Evolutionary conservation across 2,329 filamentous ascomycete species (phyloP), one percentile per base, ranked within the genome.

Genomic region (Zalaria obscura): DNA sequence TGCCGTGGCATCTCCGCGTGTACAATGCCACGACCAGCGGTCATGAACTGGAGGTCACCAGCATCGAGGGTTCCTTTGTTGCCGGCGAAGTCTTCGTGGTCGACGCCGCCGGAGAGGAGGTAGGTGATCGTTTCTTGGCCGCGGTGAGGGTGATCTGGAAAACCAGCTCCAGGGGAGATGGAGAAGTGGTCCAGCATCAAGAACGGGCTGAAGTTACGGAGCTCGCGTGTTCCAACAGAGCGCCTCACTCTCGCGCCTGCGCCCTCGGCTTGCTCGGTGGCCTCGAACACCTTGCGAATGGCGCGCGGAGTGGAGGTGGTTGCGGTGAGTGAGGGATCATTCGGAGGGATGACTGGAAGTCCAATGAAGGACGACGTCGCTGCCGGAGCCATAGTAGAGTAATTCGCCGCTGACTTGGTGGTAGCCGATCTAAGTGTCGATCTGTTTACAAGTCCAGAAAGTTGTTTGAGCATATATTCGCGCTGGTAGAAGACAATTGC

Each of bases 11-110:
- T 95, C 64, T 96, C 89, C 32, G 88, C 85, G 62, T 96, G 91
- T 61, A 95, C 83, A 53, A 96, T 93, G 35, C 89, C 89, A 18
- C 73, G 70, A 3, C 89, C 89, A 1, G 89, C 89, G 0, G 89
- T 95, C 91, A 96, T 96, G 70, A 96, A 96, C 59, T 96, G 89
- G 38, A 96, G 66, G 58, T 95, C 89, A n/a, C 89, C 89, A 0
- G 82, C 65, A 46, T 80, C 72, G 51, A 96, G 85, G 3, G 83
- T 91, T 44, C 89, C 91, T 39, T 73, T 73, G 65, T 91, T 80
- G 8, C 87, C 87, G 2, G 84, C 80, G 52, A 94, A 94, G 61
- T 94, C 87, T 65, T 94, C 87, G 56, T 94, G 87, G 64, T 94
- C 86, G 45, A 93, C 78, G 3, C 75, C 84, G 49, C 89, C 89